Base-by-base conservation (phyloP, 345 rosid genomes). In the Bruguiera sexangula region DNA sequence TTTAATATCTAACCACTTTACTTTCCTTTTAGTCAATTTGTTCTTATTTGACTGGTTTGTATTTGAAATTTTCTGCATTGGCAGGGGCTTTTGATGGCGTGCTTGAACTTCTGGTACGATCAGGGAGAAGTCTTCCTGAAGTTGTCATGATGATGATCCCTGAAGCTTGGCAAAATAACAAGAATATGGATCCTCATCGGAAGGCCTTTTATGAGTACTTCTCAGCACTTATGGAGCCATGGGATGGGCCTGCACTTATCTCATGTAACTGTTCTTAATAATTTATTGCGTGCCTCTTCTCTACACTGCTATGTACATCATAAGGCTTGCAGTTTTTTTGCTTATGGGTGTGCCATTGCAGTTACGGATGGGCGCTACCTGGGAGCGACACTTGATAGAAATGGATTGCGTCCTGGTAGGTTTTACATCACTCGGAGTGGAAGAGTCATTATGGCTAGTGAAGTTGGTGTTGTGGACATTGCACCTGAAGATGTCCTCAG, bases 61-160 rank as follows among this genome's bases (percentile, higher is more conserved):
- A 37, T 66, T 60, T 57, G 56, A 24, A 20, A 63, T 32, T 53
- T 46, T 66, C 31, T 43, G 87, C 43, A 67, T 32, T 43, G 68
- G 8, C 73, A 96, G 99, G 99, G 71, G 91, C 98, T 76, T 96
- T 96, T 77, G 99, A 96, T 84, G 99, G 98, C 71, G 99, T 96
- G 71, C 99, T 96, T 70, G 99, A 96, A 81, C 93, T 96, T 75
- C 87, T 96, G 56, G 89, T 90, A 69, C 87, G 99, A 76, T 89
- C 99, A 73, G 99, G 99, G 37, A 90, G 99, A 92, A 96, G 88
- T 83, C 97, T 96, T 58, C 99, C 98, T 65, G 99, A 92, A 86
- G 99, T 98, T 71, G 84, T 96, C 43, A 96, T 96, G 99, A 96
- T 96, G 99, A 88, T 96, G 99, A 96, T 96, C 66, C 99, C 99